Conservation (phyloP, 306 rosid species). For the Cotoneaster glaucophyllus region DNA sequence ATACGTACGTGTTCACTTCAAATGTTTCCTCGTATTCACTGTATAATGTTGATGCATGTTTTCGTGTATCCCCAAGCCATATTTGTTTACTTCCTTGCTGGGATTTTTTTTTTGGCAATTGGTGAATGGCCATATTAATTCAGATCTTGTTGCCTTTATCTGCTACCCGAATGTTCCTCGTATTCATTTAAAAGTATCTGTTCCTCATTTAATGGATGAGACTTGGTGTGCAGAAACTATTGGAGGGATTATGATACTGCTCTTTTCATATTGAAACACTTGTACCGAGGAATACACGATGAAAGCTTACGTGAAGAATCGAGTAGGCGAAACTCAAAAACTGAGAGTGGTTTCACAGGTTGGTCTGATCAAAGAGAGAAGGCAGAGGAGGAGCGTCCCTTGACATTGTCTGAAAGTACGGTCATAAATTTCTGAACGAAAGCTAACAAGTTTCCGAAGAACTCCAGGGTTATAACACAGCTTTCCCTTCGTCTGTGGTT, state of each 20-base stretch:
- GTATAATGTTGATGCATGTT: too few species aligned
- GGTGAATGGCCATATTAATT: neutral
- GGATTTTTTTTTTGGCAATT: neutral
- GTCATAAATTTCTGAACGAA: too few species aligned
- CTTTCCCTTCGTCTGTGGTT: neutral
- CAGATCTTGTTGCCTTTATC: neutral
- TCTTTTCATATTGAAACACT: slow-evolving; percentile 74
- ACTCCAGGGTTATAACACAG: too few species aligned
- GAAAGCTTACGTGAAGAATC: slow-evolving; percentile 25
- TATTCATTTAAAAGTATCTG: neutral
- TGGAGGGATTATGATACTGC: slow-evolving; percentile 97
- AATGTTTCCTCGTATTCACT: neutral
- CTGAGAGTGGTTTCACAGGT: slow-evolving; percentile 26
- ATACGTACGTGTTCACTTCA: slow-evolving; percentile 53
- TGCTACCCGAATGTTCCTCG: neutral
- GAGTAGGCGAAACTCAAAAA: slow-evolving; percentile 23
- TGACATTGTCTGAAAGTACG: too few species aligned
- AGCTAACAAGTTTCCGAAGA: too few species aligned
- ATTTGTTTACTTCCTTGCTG: neutral
- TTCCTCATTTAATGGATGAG: neutral
- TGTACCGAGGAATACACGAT: slow-evolving; percentile 56
- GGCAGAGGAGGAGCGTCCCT: slow-evolving; percentile 2
- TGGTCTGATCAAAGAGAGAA: slow-evolving; percentile 44
- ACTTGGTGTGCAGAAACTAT: slow-evolving; percentile 59
- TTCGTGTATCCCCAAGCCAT: neutral